These are phyloP conservation scores for Canariomyces notabilis DNA, from an alignment of 2,329 filamentous ascomycete species.

Conservation along the genomic window DNA sequence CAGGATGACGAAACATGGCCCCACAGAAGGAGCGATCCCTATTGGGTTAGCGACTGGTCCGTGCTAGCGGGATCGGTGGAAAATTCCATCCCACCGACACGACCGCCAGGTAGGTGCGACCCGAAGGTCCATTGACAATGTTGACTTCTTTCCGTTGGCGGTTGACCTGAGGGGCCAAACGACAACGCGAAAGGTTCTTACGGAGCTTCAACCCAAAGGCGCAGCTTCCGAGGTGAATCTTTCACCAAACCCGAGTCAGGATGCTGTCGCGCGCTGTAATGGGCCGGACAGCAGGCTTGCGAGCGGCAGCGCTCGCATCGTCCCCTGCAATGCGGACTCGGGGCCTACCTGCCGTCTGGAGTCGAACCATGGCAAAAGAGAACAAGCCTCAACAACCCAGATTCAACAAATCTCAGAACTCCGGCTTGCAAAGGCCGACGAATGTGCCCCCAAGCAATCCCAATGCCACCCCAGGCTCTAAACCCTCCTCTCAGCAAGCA, in stretches of 20 bases:
- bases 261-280: conserved; percentile 38
- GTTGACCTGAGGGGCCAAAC: not conserved
- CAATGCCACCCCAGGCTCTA: not conserved
- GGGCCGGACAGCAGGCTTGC: conserved; percentile 30
- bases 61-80: not conserved
- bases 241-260: conserved; percentile 13
- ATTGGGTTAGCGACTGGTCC: conserved; percentile 1
- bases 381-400: conserved; percentile 28
- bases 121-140: not conserved
- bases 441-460: conserved; percentile 13
- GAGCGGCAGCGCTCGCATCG: conserved; percentile 29
- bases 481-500: conserved; percentile 3
- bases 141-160: not conserved
- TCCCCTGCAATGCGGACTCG: conserved; percentile 29
- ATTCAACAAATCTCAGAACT: conserved; percentile 20
- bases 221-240: not conserved
- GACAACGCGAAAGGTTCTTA: not conserved
- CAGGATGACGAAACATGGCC: conserved; percentile 9
- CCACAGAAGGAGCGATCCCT: not conserved
- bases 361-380: conserved; percentile 40
- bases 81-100: conserved; percentile 4
- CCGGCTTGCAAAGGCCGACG: conserved; percentile 17
- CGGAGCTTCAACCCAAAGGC: not conserved
- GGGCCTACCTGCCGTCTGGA: conserved; percentile 36
- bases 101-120: not conserved